Evolutionary conservation across 371 early-diverging fungal genomes (phyloP), one percentile per base, ranked within the genome.

Genomic region (Mucor plumbeus): DNA sequence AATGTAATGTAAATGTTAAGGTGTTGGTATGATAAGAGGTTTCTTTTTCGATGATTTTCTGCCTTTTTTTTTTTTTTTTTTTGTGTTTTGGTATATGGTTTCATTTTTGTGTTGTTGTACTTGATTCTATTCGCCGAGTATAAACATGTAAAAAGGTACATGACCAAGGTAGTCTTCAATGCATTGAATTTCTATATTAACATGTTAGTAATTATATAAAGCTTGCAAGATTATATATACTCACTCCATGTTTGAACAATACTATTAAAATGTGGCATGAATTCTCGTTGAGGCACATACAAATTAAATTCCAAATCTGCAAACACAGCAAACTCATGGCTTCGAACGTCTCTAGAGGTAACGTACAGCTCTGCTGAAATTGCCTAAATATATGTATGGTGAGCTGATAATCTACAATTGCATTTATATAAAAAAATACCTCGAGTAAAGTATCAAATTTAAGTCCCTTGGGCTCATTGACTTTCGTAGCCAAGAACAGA

Each of bases 241-340:
- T 53, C 59, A 60, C 65, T 39, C 34, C 50, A 35, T 38, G 47
- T 31, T 13, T 31, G 36, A 50, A 87, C 78, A 65, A 95, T 88
- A 43, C 92, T 87, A 54, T 92, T 85, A 67, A 96, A 83, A 72
- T 97, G 97, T 3, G 96, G 96, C 81, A 92, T 82, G 41, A 94
- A 87, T 69, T 96, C 95, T 64, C 80, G 77, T 33, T 76, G 70
- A 5, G 96, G 92, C 17, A 95, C 72, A 77, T 90, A 94, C 14
- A 96, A 78, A 19, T 84, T 87, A 70, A 96, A 97, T 35, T 94
- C 93, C 40, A 97, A 85, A 50, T 88, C 80, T 0, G 92, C 85
- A 85, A 93, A 97, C 1, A 94, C 91, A 38, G 85, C 68, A 76
- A 96, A 95, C 73, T 97, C 96, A 63, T 91, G 82, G 35, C 88